Evolutionary conservation across 768 basidiomycete species (phyloP).

Genomic region (Xanthoconium stramineum): DNA sequence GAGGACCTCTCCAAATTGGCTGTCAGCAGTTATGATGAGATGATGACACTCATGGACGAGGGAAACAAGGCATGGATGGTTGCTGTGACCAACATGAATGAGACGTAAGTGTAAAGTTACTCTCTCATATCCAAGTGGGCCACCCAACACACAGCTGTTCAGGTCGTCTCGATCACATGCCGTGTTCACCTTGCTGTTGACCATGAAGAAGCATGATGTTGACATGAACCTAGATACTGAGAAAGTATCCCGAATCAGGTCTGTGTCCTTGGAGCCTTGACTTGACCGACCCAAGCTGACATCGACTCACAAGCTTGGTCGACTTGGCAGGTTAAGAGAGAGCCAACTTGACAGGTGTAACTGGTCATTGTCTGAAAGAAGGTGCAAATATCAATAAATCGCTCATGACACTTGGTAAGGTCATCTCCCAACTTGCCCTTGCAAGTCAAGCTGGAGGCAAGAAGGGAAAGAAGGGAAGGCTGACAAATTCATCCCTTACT

Average conservation of each 20-base stretch:
- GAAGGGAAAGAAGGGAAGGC: constrained; percentile 86
- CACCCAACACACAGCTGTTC: constrained; percentile 10
- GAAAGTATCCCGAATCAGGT: constrained; percentile 98
- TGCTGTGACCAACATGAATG: constrained; percentile 99
- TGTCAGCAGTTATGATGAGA: constrained; percentile 89
- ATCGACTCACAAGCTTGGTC: constrained; percentile 59
- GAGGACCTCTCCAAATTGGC: constrained; percentile 94
- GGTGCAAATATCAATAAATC: constrained; percentile 99
- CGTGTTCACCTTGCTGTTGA: constrained; percentile 92
- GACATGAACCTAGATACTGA: constrained; percentile 89
- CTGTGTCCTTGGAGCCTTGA: constrained; percentile 18
- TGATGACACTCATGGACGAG: constrained; percentile 99
- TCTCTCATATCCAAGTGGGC: neutral
- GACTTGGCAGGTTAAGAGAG: constrained; percentile 97
- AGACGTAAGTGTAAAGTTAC: constrained; percentile 60
- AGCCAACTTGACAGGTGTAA: constrained; percentile 97
- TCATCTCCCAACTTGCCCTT: constrained; percentile 84
- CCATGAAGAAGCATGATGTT: constrained; percentile 85
- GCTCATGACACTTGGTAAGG: constrained; percentile 95
- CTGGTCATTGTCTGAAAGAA: constrained; percentile 93
- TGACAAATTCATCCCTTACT: constrained; percentile 94
- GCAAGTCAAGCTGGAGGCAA: constrained; percentile 58
- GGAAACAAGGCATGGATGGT: constrained; percentile 98
- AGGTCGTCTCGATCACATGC: constrained; percentile 97
- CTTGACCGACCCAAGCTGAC: constrained; percentile 10